Evolutionary conservation across 1,139 yeast genomes (phyloP).

Genomic region (Sugiyamaella paludigena): DNA sequence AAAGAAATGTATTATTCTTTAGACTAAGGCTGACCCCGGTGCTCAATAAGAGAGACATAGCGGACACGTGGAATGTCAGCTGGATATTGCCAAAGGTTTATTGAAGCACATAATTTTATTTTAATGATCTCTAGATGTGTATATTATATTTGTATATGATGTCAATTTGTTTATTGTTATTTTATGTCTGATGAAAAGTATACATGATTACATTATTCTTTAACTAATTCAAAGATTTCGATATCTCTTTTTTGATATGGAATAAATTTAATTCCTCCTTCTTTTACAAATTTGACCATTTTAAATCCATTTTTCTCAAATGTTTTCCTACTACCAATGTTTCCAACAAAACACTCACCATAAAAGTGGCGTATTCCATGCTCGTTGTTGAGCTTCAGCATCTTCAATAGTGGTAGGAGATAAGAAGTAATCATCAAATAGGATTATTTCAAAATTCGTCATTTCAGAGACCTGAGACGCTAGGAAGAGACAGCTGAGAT

Average conservation of each 20-base stretch:
- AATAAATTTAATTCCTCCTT: slow-evolving; percentile 12
- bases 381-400: slow-evolving; percentile 9
- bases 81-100: no score
- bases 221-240: slow-evolving; percentile 6
- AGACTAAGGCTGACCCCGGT: no score
- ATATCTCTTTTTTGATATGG: slow-evolving; percentile 10
- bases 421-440: slow-evolving; percentile 15
- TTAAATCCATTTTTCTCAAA: slow-evolving; percentile 21
- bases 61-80: no score
- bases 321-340: slow-evolving; percentile 22
- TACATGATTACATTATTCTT: neutral
- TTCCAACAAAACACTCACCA: slow-evolving; percentile 23
- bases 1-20: no score
- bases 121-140: no score
- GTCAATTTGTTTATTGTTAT: no score
- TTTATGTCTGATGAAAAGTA: no score
- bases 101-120: no score
- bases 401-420: slow-evolving; percentile 14
- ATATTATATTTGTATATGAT: no score
- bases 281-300: slow-evolving; percentile 12
- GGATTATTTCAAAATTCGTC: neutral
- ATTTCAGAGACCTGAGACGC: no score
- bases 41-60: no score
- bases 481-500: no score
- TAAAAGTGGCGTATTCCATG: slow-evolving; percentile 18